These are phyloP conservation scores for Sporothrix curviconia DNA, from an alignment of 2,329 filamentous ascomycete genomes.

Conservation along the genomic window DNA sequence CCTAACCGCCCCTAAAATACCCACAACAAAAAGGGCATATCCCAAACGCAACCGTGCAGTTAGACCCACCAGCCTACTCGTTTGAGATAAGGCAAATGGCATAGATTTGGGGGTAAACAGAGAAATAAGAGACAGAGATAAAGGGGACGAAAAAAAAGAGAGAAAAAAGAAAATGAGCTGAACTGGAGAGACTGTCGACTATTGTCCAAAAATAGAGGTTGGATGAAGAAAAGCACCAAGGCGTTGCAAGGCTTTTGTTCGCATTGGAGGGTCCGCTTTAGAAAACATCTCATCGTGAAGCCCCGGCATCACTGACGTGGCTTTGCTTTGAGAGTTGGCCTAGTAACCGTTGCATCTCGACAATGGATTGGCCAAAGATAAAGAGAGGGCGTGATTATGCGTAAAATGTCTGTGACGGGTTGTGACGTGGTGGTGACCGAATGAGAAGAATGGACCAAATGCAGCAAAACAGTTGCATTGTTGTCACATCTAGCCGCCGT, in stretches of 20 bases:
- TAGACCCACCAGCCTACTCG: conserved; percentile 9
- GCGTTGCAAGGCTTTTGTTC: too few relatives aligned
- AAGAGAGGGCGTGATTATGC: neutral
- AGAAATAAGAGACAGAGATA: neutral
- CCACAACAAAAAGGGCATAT: conserved; percentile 9
- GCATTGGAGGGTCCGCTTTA: too few relatives aligned
- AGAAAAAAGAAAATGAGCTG: neutral
- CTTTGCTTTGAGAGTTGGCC: neutral
- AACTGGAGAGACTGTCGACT: too few relatives aligned
- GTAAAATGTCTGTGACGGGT: neutral
- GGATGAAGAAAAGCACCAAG: too few relatives aligned
- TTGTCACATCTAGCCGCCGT: neutral
- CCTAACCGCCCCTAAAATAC: neutral
- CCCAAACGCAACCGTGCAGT: conserved; percentile 17
- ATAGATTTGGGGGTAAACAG: neutral
- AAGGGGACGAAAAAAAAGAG: neutral
- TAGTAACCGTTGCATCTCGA: neutral
- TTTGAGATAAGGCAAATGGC: conserved; percentile 14
- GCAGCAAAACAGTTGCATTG: neutral
- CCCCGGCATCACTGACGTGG: neutral
- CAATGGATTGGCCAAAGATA: neutral
- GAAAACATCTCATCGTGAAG: neutral
- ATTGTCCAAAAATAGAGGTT: too few relatives aligned
- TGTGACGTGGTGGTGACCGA: too few relatives aligned
- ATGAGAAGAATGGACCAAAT: neutral